Evolutionary conservation across 495 filamentous ascomycete genomes (phyloP).

Genomic region (Aspergillus coremiiformis): DNA sequence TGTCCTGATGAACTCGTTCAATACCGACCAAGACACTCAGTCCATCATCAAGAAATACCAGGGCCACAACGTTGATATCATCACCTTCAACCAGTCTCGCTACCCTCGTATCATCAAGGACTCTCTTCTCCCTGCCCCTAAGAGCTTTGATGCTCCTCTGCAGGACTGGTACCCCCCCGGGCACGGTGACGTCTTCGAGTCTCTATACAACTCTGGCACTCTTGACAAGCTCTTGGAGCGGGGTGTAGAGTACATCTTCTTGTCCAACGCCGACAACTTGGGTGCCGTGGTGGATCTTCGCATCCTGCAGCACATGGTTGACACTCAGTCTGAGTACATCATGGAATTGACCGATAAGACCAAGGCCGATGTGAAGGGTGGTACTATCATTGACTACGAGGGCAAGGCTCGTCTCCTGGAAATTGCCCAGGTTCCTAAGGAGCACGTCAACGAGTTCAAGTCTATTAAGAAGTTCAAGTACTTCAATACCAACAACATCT

Average conservation of each 20-base stretch:
- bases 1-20: constrained; percentile 99
- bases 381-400: constrained; percentile 99
- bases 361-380: constrained; percentile 99
- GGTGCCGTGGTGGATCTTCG: constrained; percentile 95
- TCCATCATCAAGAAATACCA: constrained; percentile 99
- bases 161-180: constrained; percentile 98
- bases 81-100: constrained; percentile 99
- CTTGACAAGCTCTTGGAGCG: constrained; percentile 91
- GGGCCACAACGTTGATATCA: constrained; percentile 97
- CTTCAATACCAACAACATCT: constrained; percentile 99
- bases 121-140: constrained; percentile 92
- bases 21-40: constrained; percentile 95
- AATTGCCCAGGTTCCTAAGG: constrained; percentile 99
- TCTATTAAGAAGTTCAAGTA: constrained; percentile 99
- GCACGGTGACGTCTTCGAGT: constrained; percentile 99
- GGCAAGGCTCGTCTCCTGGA: constrained; percentile 92
- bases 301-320: constrained; percentile 98
- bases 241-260: constrained; percentile 95
- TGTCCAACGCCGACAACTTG: constrained; percentile 98
- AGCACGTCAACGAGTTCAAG: constrained; percentile 99
- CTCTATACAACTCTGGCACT: constrained; percentile 97
- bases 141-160: constrained; percentile 77
- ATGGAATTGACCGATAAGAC: constrained; percentile 99
- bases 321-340: constrained; percentile 93
- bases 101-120: constrained; percentile 98